Evolutionary conservation across 2,329 filamentous ascomycete species (phyloP), one percentile per base, ranked within the genome.

Genomic region (Aspergillus spinulosporus): DNA sequence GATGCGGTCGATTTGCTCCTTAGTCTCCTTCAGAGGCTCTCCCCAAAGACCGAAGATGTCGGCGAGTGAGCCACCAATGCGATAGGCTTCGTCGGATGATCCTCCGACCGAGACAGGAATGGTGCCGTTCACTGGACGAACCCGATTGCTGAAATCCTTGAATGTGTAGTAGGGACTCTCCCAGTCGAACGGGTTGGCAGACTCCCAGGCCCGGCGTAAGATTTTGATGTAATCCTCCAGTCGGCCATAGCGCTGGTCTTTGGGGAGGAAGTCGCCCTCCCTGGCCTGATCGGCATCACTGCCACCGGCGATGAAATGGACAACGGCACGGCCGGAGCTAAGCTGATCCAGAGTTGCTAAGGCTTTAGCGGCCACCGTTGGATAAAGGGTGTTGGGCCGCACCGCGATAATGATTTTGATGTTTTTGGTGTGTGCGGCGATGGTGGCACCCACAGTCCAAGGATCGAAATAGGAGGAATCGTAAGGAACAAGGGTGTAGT

Each of bases 31-130:
- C 1, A 86, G 72, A 1, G 84, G 84, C 64, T 86, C 84, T 8
- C 84, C 84, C 84, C 84, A 86, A 3, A 86, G 78, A 0, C 84
- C 84, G 59, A 86, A 86, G 62, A 86, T 86, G 59, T 86, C 84
- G 29, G 78, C 83, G 2, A 85, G 74, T 0, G 78, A 72, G 29
- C 84, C 84, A 28, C 84, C 84, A 39, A 85, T 75, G 21, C 83
- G 80, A 68, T 86, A 86, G 0, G 83, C 83, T 3, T 82, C 82
- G 14, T 80, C 77, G 0, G 82, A 85, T 0, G 82, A 84, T 0
- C 83, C 83, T 7, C 83, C 83, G 0, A 86, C 82, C 0, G 82
- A 85, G 1, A 86, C 78, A 1, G 81, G 80, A 47, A 86, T 84
- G 26, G 72, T 75, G 2, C 79, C 79, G 50, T 83, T 80, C 4